Conservation (phyloP, 192 early-diverging fungal genomes). For the Diversispora epigaea region DNA sequence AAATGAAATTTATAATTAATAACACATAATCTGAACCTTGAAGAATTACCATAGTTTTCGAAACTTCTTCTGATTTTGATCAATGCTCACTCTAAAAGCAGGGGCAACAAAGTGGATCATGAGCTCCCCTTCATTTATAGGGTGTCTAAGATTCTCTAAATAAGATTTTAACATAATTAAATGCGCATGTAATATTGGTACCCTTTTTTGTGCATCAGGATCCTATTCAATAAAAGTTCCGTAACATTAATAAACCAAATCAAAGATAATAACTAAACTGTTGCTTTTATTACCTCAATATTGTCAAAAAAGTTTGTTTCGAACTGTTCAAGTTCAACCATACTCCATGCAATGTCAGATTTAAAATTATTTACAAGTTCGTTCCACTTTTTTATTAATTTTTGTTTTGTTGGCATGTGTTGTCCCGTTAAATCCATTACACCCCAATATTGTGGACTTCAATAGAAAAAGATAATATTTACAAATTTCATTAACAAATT, state of each 20-base stretch:
- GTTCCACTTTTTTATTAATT: not conserved
- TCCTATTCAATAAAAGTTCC: constrained; percentile 20
- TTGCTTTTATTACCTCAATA: constrained; percentile 8
- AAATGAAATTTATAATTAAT: not conserved
- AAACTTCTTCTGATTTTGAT: constrained; percentile 27
- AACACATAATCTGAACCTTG: constrained; percentile 8
- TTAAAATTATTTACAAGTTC: constrained; percentile 12
- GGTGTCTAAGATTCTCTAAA: constrained; percentile 1
- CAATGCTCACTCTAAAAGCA: constrained; percentile 14
- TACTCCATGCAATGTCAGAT: constrained; percentile 3
- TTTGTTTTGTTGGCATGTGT: constrained; percentile 19
- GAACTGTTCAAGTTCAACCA: not conserved
- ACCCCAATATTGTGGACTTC: constrained; percentile 17
- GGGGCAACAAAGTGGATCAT: constrained; percentile 10
- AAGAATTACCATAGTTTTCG: constrained; percentile 19
- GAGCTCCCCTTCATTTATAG: constrained; percentile 10
- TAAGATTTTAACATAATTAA: constrained; percentile 14
- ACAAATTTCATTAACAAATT: constrained; percentile 17
- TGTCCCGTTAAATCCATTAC: constrained; percentile 13
- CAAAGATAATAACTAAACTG: constrained; percentile 24
- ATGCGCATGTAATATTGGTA: constrained; percentile 10
- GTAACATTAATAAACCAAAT: not conserved
- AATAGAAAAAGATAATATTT: constrained; percentile 18
- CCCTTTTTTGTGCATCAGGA: not conserved
- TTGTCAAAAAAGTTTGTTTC: constrained; percentile 25